These are phyloP conservation scores for Medicago lupulina DNA, from an alignment of 306 rosid species.

Conservation along the genomic window DNA sequence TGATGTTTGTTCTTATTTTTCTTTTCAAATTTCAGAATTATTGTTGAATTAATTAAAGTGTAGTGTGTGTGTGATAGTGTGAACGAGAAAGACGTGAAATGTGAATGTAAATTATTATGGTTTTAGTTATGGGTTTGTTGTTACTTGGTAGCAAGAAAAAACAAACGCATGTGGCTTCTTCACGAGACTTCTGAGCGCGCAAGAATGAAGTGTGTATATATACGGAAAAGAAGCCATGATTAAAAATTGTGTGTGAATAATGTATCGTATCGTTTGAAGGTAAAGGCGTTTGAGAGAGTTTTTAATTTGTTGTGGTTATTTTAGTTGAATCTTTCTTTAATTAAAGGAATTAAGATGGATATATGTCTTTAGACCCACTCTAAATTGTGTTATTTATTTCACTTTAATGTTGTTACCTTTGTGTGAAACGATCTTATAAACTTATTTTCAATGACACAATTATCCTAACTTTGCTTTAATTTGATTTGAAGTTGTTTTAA, in stretches of 20 bases:
- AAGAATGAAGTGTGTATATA: not conserved
- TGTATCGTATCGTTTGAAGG: constrained; percentile 14
- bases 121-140: constrained; percentile 12
- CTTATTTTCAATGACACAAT: not conserved
- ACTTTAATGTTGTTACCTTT: too few relatives aligned
- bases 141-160: not conserved
- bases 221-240: not conserved
- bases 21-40: not conserved
- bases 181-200: constrained; percentile 16
- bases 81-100: constrained; percentile 11
- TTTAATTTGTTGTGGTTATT: constrained; percentile 16
- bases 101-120: constrained; percentile 36
- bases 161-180: not conserved
- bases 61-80: too few relatives aligned
- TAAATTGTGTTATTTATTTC: too few relatives aligned
- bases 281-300: constrained; percentile 6
- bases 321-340: not conserved
- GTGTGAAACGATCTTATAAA: not conserved
- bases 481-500: constrained; percentile 1
- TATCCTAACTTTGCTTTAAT: not conserved
- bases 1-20: not conserved
- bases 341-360: too few relatives aligned
- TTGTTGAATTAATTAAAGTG: not conserved
- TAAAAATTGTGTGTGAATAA: too few relatives aligned
- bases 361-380: too few relatives aligned